These are phyloP conservation scores for Chlorella variabilis DNA, from an alignment of 163 green algal genomes.

Conservation along the genomic window DNA sequence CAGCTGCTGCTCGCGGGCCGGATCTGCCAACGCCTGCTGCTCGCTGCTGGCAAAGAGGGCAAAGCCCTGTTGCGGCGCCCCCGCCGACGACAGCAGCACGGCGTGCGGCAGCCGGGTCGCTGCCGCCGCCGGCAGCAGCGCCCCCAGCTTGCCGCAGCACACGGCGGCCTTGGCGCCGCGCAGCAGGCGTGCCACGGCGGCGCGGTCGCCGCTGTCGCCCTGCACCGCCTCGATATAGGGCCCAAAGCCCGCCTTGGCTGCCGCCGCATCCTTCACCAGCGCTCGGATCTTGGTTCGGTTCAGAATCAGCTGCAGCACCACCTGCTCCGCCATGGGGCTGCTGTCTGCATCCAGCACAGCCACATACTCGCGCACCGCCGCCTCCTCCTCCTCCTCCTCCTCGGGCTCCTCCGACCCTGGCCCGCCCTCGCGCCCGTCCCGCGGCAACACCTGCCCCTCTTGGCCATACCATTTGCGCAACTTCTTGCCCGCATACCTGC, in stretches of 20 bases:
- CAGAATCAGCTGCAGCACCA: slow-evolving; percentile 53
- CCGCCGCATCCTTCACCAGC: slow-evolving; percentile 14
- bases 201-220: slow-evolving; percentile 14
- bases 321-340: slow-evolving; percentile 46
- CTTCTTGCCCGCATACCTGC: slow-evolving; percentile 31
- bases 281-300: slow-evolving; percentile 32
- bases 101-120: slow-evolving; percentile 32
- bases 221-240: slow-evolving; percentile 43
- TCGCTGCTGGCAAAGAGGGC: slow-evolving; percentile 16
- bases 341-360: slow-evolving; percentile 42
- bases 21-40: slow-evolving; percentile 28
- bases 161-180: slow-evolving; percentile 35
- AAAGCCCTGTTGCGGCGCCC: neutral
- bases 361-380: slow-evolving; percentile 20
- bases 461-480: slow-evolving; percentile 41
- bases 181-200: slow-evolving; percentile 9
- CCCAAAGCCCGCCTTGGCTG: slow-evolving; percentile 36
- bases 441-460: slow-evolving; percentile 45
- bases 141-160: slow-evolving; percentile 24
- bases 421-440: slow-evolving; percentile 21
- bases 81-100: slow-evolving; percentile 37
- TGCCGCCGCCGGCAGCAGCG: slow-evolving; percentile 14
- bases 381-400: slow-evolving; percentile 29
- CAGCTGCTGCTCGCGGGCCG: slow-evolving; percentile 16
- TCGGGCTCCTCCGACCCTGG: neutral